phyloP scores from a whole-genome alignment of 2,329 filamentous ascomycete species.

The Cadophora gregata region DNA sequence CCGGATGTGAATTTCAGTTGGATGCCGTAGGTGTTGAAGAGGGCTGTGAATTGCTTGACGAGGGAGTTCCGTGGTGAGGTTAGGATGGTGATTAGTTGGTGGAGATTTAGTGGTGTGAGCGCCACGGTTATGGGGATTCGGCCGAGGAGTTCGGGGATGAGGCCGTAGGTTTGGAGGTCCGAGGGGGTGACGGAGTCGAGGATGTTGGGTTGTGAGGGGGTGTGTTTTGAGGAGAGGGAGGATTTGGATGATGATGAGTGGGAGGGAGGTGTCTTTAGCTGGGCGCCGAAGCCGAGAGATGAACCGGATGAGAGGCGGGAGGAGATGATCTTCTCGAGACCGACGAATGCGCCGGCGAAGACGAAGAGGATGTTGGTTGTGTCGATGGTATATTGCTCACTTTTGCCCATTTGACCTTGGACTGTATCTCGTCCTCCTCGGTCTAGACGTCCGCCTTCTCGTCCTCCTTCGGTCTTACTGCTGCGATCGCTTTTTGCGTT shows the following conservation, averaged over 20 bases:
- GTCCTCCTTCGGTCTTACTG: conserved; percentile 35
- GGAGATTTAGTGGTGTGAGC: conserved; percentile 72
- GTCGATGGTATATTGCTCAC: conserved; percentile 72
- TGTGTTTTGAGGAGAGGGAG: conserved; percentile 53
- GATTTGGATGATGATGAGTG: conserved; percentile 65
- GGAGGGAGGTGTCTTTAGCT: conserved; percentile 64
- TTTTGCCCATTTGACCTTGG: conserved; percentile 32
- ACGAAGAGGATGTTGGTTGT: conserved; percentile 98
- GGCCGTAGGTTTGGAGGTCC: conserved; percentile 83
- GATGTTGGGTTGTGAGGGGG: conserved; percentile 16
- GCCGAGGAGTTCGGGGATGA: conserved; percentile 96
- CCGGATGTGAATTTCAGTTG: conserved; percentile 83
- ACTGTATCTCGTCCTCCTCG: conserved; percentile 30
- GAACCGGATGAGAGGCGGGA: conserved; percentile 83
- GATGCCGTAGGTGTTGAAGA: conserved; percentile 77
- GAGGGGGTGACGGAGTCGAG: conserved; percentile 68
- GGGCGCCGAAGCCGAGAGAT: conserved; percentile 90
- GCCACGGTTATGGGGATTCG: conserved; percentile 90
- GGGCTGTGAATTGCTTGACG: conserved; percentile 84
- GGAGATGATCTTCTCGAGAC: conserved; percentile 84
- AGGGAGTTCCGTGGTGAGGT: conserved; percentile 92
- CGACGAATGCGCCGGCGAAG: conserved; percentile 93
- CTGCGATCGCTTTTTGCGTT: conserved; percentile 76
- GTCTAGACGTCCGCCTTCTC: conserved; percentile 39
- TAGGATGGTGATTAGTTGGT: conserved; percentile 81